Conservation (phyloP, 1,284 basidiomycete genomes). For the Paramarasmius palmivorus region DNA sequence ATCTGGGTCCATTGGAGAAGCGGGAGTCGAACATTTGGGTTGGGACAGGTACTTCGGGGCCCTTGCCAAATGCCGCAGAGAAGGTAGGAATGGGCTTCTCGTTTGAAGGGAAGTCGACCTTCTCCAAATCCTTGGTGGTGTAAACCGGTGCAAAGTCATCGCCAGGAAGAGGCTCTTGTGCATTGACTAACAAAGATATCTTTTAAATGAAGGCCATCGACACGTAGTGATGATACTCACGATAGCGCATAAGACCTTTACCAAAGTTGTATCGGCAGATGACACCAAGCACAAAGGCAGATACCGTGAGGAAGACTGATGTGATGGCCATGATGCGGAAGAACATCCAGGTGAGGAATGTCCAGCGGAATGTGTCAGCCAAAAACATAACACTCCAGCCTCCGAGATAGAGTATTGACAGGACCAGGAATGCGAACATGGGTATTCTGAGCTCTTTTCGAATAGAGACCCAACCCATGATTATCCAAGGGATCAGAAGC, state of each 20-base stretch:
- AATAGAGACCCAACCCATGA: constrained; percentile 71
- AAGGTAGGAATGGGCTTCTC: constrained; percentile 56
- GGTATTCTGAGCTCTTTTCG: constrained; percentile 61
- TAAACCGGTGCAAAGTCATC: constrained; percentile 44
- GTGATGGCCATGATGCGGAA: constrained; percentile 63
- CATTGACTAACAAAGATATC: constrained; percentile 46
- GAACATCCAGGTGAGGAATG: constrained; percentile 71
- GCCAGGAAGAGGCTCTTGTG: constrained; percentile 52
- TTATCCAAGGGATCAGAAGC: constrained; percentile 71
- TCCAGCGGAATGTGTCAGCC: constrained; percentile 72
- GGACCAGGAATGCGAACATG: constrained; percentile 62
- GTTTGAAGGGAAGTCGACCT: constrained; percentile 63
- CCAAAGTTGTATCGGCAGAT: constrained; percentile 74
- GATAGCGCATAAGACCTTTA: constrained; percentile 65
- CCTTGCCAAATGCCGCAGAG: constrained; percentile 47
- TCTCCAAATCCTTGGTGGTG: constrained; percentile 49
- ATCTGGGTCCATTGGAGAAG: constrained; percentile 41
- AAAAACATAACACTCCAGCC: constrained; percentile 75
- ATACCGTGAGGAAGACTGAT: constrained; percentile 58
- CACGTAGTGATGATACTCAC: constrained; percentile 42
- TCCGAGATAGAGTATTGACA: constrained; percentile 60
- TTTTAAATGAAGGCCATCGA: constrained; percentile 10
- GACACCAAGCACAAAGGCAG: constrained; percentile 60
- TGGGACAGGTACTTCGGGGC: constrained; percentile 37
- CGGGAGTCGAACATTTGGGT: constrained; percentile 43